Base-by-base conservation (phyloP, 2,329 filamentous ascomycete genomes). In the Neonectria punicea region DNA sequence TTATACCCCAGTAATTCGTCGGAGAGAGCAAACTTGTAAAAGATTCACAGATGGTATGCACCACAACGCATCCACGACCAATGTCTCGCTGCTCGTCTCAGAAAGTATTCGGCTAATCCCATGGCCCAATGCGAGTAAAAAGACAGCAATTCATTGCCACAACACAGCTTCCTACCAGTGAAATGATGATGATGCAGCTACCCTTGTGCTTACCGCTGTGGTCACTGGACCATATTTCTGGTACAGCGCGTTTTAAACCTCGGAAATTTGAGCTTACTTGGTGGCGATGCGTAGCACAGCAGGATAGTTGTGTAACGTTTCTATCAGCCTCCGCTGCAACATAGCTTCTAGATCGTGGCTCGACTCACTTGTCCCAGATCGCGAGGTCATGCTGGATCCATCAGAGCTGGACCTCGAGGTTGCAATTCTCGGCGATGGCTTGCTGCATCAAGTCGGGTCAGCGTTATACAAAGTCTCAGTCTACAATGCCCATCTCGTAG, bases 201-300 rank as follows among this genome's bases (percentile, higher is more conserved):
- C 46, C 51, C 56, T 70, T 59, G 43, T 55, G 25, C 36, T 69
- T 62, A 14, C 63, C 63, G 28, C 55, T 49, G n/a, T 53, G 56
- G 51, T 60, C 61, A 53, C 70, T 60, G 54, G 46, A 49, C 25
- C n/a, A n/a, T 34, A 55, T 5, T 18, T 22, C 66, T 30, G 63
- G 58, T 6, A 61, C 30, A 54, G 14, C 18, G 58, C 53, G 28
- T 5, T 30, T 46, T 4, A 34, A 20, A 30, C 7, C 20, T 73
- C 67, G 66, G 63, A 63, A 46, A 60, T 59, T 70, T 72, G 53
- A 20, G 55, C 66, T 66, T 55, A 70, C 62, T 67, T 66, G 51
- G 64, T 49, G 54, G 57, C 54, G 20, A 60, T 55, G 66, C 72
- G 63, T 14, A 53, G 68, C 55, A 70, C 62, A 28, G 36, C 39